phyloP scores from a whole-genome alignment of 371 early-diverging fungal species.

The Cladochytrium tenue region DNA sequence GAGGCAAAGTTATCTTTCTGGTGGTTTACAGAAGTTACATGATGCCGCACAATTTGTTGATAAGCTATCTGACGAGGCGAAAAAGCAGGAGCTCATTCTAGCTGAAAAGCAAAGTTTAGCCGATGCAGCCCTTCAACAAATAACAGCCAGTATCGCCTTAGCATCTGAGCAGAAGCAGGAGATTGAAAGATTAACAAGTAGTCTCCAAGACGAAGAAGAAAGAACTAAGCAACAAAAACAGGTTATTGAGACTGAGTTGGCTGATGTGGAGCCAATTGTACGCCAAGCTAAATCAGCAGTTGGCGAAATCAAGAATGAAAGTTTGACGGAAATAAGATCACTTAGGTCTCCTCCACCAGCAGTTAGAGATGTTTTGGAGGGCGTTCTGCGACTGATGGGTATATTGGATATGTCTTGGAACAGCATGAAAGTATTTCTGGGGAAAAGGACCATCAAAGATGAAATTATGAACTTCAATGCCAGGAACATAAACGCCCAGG shows the following conservation, averaged over 20 bases:
- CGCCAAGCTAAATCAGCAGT: conserved; percentile 52
- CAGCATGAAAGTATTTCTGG: conserved; percentile 62
- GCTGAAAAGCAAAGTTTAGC: conserved; percentile 52
- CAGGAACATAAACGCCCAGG: conserved; percentile 35
- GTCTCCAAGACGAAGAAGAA: conserved; percentile 48
- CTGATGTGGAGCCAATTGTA: conserved; percentile 55
- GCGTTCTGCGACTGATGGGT: conserved; percentile 58
- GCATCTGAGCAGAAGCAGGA: conserved; percentile 56
- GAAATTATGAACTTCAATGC: conserved; percentile 63
- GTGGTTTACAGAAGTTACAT: conserved; percentile 49
- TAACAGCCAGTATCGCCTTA: conserved; percentile 52
- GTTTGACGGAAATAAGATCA: conserved; percentile 59
- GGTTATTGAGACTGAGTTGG: conserved; percentile 50
- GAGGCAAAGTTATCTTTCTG: conserved; percentile 44
- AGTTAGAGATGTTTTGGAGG: conserved; percentile 62
- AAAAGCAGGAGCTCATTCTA: conserved; percentile 39
- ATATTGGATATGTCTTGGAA: conserved; percentile 61
- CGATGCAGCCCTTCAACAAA: conserved; percentile 48
- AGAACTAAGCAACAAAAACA: conserved; percentile 40
- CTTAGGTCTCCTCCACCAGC: conserved; percentile 63
- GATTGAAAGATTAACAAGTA: conserved; percentile 44
- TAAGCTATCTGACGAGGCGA: conserved; percentile 45
- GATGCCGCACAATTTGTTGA: conserved; percentile 53
- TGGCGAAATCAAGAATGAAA: conserved; percentile 55
- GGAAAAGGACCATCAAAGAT: conserved; percentile 57